These are phyloP conservation scores for Tolypocladium amazonense DNA, from an alignment of 2,329 filamentous ascomycete species.

Conservation along the genomic window DNA sequence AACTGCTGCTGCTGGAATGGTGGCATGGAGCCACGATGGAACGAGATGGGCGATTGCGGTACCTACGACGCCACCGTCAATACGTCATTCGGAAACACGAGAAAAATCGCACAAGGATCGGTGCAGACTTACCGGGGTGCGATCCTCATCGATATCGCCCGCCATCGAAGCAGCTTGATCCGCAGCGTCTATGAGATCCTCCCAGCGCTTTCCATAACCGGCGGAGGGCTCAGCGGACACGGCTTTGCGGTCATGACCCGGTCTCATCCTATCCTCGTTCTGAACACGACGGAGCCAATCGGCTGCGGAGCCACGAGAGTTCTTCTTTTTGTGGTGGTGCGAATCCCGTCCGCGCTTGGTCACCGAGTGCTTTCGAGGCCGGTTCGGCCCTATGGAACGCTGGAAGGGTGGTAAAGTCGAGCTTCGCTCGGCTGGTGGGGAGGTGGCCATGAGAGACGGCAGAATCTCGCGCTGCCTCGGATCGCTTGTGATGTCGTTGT, in stretches of 20 bases:
- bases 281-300: constrained; percentile 51
- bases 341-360: constrained; percentile 65
- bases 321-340: constrained; percentile 76
- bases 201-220: constrained; percentile 84
- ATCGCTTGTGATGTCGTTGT: constrained; percentile 60
- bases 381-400: constrained; percentile 56
- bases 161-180: constrained; percentile 66
- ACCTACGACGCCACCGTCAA: constrained; percentile 29
- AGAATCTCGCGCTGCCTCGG: constrained; percentile 65
- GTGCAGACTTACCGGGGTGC: constrained; percentile 62
- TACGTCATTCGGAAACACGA: neutral
- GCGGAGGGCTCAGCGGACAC: constrained; percentile 75
- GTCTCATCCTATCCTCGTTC: constrained; percentile 54
- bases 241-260: constrained; percentile 65
- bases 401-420: constrained; percentile 81
- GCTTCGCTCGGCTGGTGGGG: constrained; percentile 68
- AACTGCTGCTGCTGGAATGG: constrained; percentile 51
- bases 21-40: constrained; percentile 51
- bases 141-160: constrained; percentile 81
- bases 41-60: constrained; percentile 53
- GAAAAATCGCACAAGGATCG: too few species aligned
- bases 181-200: constrained; percentile 89
- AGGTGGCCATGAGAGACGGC: constrained; percentile 71
- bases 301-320: constrained; percentile 59
- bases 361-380: constrained; percentile 78